Percentiles rank a stretch among this genome's conserved stretches.
Evolutionary conservation across 1,284 basidiomycete species (phyloP).

Genomic region (Puccinia polysora): DNA sequence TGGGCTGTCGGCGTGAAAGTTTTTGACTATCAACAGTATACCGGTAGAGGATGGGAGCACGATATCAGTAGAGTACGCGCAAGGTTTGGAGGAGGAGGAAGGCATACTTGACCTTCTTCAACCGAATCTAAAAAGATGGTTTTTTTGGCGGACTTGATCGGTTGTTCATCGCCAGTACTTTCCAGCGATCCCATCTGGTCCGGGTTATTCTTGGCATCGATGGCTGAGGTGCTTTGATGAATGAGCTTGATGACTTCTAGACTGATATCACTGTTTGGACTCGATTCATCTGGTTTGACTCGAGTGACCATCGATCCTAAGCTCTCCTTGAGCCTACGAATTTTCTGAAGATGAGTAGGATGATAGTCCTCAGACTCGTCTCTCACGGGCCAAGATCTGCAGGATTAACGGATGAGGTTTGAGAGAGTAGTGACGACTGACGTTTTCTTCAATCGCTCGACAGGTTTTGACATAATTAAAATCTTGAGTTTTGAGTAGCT

Average conservation of each 20-base stretch:
- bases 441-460: slow-evolving; percentile 72
- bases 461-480: slow-evolving; percentile 87
- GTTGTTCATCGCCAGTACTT: background rate
- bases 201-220: slow-evolving; percentile 12
- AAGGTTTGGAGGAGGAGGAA: too few species aligned
- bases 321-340: slow-evolving; percentile 25
- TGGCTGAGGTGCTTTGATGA: slow-evolving; percentile 27
- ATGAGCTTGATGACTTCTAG: slow-evolving; percentile 25
- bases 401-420: background rate
- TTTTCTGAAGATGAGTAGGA: slow-evolving; percentile 9
- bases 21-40: slow-evolving; percentile 10
- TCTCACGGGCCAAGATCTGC: slow-evolving; percentile 45
- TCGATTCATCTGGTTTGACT: slow-evolving; percentile 8
- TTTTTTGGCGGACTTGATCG: slow-evolving; percentile 7
- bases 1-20: background rate
- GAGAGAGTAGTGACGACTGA: slow-evolving; percentile 54
- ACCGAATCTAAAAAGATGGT: slow-evolving; percentile 39
- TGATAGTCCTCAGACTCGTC: background rate
- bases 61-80: too few species aligned
- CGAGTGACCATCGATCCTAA: slow-evolving; percentile 34
- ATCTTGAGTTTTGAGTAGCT: slow-evolving; percentile 93
- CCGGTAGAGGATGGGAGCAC: background rate
- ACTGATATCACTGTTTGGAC: background rate
- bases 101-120: slow-evolving; percentile 22
- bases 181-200: background rate